A percentile compares a stretch with the other conserved stretches of the same genome.
These are phyloP conservation scores for Tephrocybe rancida DNA, from an alignment of 768 basidiomycete species.

Conservation along the genomic window DNA sequence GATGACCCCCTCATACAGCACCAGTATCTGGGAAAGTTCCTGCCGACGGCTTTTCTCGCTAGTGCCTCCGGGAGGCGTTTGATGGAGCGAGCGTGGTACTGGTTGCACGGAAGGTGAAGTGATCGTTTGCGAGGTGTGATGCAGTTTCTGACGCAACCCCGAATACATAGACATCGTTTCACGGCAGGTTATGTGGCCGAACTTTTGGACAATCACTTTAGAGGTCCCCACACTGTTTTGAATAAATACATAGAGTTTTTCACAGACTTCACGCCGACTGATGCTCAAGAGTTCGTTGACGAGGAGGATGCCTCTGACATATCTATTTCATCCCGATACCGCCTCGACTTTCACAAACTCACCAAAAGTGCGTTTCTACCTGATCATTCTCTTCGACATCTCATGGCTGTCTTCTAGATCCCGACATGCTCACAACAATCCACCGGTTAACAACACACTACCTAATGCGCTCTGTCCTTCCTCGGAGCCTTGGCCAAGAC, in stretches of 20 bases:
- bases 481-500: constrained; percentile 37
- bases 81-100: constrained; percentile 42
- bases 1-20: constrained; percentile 32
- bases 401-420: constrained; percentile 23
- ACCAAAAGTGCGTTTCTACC: constrained; percentile 34
- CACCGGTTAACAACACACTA: constrained; percentile 40
- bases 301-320: constrained; percentile 28
- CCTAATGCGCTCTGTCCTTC: constrained; percentile 42
- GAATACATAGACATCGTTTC: constrained; percentile 44
- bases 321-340: constrained; percentile 37
- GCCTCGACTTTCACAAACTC: constrained; percentile 42
- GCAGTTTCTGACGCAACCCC: not conserved
- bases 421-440: constrained; percentile 39
- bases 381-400: not conserved
- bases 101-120: constrained; percentile 45
- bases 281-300: constrained; percentile 31
- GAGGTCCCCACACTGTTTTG: constrained; percentile 39
- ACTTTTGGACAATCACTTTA: constrained; percentile 39
- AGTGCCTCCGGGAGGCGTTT: constrained; percentile 32
- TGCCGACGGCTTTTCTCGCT: constrained; percentile 32
- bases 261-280: constrained; percentile 40
- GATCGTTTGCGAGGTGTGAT: not conserved
- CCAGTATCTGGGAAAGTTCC: constrained; percentile 38
- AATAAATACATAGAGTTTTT: constrained; percentile 44
- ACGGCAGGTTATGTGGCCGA: constrained; percentile 46